Percentiles rank a stretch among this genome's conserved stretches.
Conservation (phyloP, 2,329 filamentous ascomycete genomes). For the Cadophora sp. region DNA sequence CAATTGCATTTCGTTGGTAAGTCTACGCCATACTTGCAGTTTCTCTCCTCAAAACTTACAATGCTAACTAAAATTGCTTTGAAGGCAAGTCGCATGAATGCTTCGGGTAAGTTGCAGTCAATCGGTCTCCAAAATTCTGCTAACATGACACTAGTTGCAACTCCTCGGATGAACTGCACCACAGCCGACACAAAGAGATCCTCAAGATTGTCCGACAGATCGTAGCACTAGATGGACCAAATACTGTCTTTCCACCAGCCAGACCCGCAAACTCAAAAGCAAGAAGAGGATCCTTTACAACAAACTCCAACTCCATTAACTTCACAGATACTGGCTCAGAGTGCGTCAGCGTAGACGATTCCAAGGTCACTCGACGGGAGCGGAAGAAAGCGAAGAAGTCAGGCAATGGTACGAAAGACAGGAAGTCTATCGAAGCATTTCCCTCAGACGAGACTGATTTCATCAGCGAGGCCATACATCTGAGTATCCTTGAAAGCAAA, state of each 20-base stretch:
- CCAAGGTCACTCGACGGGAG: constrained; percentile 35
- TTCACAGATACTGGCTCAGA: constrained; percentile 36
- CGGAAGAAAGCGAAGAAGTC: constrained; percentile 41
- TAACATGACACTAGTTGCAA: constrained; percentile 40
- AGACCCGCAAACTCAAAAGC: constrained; percentile 16
- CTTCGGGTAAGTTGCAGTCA: constrained; percentile 36
- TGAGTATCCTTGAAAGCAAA: constrained; percentile 40
- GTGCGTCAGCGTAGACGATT: constrained; percentile 22
- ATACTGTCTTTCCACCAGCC: constrained; percentile 18
- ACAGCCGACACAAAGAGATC: constrained; percentile 44
- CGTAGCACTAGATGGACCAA: constrained; percentile 32
- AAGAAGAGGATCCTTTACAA: constrained; percentile 20
- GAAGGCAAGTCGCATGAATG: constrained; percentile 44
- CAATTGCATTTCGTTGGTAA: constrained; percentile 45
- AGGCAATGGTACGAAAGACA: constrained; percentile 25
- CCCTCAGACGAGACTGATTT: constrained; percentile 39
- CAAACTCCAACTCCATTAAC: constrained; percentile 21
- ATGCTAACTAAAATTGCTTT: constrained; percentile 16
- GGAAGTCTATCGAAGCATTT: constrained; percentile 34
- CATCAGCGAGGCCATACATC: constrained; percentile 43
- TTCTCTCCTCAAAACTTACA: background rate
- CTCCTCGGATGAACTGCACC: constrained; percentile 44
- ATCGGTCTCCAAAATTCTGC: background rate
- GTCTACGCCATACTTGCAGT: constrained; percentile 9
- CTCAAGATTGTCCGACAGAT: constrained; percentile 40